Conservation (phyloP, 371 early-diverging fungal genomes). For the Mortierella sp. region DNA sequence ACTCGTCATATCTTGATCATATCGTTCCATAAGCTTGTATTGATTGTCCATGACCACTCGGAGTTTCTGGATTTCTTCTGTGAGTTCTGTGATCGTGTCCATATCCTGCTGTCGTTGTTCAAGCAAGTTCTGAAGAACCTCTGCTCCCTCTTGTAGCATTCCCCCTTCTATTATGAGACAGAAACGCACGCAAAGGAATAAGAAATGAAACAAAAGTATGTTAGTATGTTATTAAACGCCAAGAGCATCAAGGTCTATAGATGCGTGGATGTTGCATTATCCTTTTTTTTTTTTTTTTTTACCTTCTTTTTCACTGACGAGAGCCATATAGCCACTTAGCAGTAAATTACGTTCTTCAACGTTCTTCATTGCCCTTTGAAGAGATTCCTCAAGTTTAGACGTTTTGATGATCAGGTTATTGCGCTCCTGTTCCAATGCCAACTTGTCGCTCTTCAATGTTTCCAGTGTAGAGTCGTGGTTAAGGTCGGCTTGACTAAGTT, state of each 20-base stretch:
- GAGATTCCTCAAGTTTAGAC: not conserved
- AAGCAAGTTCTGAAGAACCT: not conserved
- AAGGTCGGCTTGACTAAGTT: not conserved
- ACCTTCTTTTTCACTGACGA: conserved; percentile 29
- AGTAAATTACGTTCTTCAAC: conserved; percentile 13
- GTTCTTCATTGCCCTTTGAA: not conserved
- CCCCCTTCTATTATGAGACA: conserved; percentile 8
- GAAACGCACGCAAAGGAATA: not conserved
- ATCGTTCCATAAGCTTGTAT: conserved; percentile 12
- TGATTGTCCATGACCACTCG: conserved; percentile 10
- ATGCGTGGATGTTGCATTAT: no score
- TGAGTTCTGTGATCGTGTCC: conserved; percentile 4
- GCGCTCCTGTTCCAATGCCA: not conserved
- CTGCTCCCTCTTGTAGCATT: conserved; percentile 2
- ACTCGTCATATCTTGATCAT: conserved; percentile 12
- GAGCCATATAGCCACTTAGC: conserved; percentile 17
- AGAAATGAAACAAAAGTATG: not conserved
- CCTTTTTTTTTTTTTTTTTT: not conserved
- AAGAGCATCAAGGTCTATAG: no score
- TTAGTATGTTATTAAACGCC: not conserved
- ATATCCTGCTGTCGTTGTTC: conserved; percentile 3
- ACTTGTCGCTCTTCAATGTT: not conserved
- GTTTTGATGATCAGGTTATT: not conserved
- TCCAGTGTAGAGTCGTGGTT: not conserved
- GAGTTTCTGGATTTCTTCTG: conserved; percentile 2